These are phyloP conservation scores for Talaromyces sp. DNA, from an alignment of 2,329 filamentous ascomycete species.

Conservation along the genomic window DNA sequence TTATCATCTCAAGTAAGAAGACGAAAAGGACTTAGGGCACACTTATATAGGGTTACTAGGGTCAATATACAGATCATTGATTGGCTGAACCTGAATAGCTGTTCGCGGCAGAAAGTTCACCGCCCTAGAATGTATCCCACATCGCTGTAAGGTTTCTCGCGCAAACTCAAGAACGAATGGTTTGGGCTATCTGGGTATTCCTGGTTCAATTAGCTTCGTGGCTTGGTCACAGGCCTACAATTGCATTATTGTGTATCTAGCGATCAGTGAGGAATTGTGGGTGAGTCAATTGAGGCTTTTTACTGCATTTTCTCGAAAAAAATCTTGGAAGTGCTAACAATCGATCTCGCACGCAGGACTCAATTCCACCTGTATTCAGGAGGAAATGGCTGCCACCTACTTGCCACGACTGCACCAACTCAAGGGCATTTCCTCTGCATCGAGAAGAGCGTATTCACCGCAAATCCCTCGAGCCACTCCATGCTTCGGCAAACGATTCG, in stretches of 20 bases:
- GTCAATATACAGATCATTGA: not conserved
- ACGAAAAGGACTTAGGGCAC: not conserved
- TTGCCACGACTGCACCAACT: not conserved
- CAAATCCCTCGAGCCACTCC: not conserved
- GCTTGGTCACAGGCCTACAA: not conserved
- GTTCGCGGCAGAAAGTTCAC: constrained; percentile 10
- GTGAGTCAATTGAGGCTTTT: constrained; percentile 1
- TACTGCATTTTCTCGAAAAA: not conserved
- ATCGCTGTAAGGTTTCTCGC: not conserved
- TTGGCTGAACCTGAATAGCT: constrained; percentile 4
- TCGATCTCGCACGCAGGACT: not conserved
- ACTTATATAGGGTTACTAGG: not conserved
- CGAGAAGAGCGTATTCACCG: not conserved
- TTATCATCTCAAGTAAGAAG: not conserved
- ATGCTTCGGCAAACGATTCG: constrained; percentile 2
- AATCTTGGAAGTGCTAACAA: not conserved
- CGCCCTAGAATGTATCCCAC: constrained; percentile 6
- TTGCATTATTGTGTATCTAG: not conserved
- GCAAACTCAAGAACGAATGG: not conserved
- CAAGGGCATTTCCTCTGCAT: not conserved
- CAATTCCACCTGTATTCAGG: not conserved
- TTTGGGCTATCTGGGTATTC: not conserved
- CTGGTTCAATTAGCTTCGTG: not conserved
- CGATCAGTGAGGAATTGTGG: not conserved
- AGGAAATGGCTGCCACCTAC: not conserved